Conservation (phyloP, 139 green algal genomes). For the Auxenochlorella pyrenoidosa region DNA sequence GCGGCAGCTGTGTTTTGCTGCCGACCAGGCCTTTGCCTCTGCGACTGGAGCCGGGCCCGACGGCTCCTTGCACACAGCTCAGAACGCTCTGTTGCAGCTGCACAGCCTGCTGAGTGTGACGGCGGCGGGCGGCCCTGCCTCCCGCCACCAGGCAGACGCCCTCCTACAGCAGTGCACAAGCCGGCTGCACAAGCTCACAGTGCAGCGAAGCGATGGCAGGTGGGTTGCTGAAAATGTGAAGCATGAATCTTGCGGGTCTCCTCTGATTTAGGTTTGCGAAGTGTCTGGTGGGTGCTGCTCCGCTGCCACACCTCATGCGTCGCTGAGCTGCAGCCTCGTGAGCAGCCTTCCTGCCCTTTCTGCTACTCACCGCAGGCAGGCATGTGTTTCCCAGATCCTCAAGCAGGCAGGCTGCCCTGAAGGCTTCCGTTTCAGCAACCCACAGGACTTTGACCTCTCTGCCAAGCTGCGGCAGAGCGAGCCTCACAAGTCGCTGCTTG, state of each 20-base stretch:
- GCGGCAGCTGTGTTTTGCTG: conserved; percentile 3
- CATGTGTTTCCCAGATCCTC: not conserved
- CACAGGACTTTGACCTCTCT: conserved; percentile 1
- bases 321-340: not conserved
- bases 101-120: conserved; percentile 38
- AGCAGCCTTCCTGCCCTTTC: not conserved
- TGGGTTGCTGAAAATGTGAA: not conserved
- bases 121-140: conserved; percentile 1
- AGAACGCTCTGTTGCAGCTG: conserved; percentile 36
- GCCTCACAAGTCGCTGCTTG: conserved; percentile 21
- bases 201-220: conserved; percentile 31
- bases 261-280: not conserved
- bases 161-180: conserved; percentile 35
- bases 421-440: conserved; percentile 36
- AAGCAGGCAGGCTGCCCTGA: conserved; percentile 37
- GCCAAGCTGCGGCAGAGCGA: conserved; percentile 27
- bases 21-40: not conserved
- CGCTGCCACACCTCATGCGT: not conserved
- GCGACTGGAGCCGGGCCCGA: not conserved
- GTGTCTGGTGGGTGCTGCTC: not conserved
- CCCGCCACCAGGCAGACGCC: not conserved
- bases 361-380: not conserved
- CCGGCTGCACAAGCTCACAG: conserved; percentile 3
- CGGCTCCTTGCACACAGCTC: not conserved
- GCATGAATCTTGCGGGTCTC: not conserved